Percentiles rank a stretch among this genome's conserved stretches.
phyloP scores from a whole-genome alignment of 768 basidiomycete genomes.

The Pleurotus giganteus region DNA sequence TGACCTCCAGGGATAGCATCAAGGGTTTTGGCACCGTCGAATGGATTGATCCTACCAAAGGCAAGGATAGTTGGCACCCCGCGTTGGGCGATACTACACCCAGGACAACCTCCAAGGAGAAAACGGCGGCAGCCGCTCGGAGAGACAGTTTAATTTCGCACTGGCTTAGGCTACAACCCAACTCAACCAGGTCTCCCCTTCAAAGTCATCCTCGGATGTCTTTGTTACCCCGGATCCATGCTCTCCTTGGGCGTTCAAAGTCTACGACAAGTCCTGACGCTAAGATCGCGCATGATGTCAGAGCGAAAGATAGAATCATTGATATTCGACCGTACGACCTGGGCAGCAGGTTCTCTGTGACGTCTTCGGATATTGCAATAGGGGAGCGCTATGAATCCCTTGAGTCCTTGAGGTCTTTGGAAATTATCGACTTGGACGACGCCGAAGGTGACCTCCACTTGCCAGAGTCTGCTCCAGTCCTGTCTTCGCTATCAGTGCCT shows the following conservation, averaged over 20 bases:
- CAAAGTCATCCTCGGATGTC: neutral
- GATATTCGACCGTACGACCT: conserved; percentile 5
- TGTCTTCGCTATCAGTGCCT: neutral
- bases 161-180: conserved; percentile 1
- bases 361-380: neutral
- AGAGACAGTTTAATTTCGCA: conserved; percentile 4
- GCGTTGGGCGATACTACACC: neutral
- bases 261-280: neutral
- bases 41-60: neutral
- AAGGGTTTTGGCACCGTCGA: conserved; percentile 6
- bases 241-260: neutral
- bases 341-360: conserved; percentile 1
- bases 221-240: neutral
- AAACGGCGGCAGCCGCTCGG: neutral
- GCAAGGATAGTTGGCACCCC: conserved; percentile 6
- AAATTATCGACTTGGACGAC: conserved; percentile 1
- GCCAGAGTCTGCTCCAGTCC: neutral
- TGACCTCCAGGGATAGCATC: neutral
- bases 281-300: neutral
- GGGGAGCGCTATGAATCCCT: neutral
- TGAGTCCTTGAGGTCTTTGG: conserved; percentile 2
- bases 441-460: neutral
- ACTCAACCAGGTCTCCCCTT: neutral
- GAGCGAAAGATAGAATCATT: neutral
- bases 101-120: neutral